phyloP scores from a whole-genome alignment of 352 stramenopile genomes.

The Phytophthora crassamura region DNA sequence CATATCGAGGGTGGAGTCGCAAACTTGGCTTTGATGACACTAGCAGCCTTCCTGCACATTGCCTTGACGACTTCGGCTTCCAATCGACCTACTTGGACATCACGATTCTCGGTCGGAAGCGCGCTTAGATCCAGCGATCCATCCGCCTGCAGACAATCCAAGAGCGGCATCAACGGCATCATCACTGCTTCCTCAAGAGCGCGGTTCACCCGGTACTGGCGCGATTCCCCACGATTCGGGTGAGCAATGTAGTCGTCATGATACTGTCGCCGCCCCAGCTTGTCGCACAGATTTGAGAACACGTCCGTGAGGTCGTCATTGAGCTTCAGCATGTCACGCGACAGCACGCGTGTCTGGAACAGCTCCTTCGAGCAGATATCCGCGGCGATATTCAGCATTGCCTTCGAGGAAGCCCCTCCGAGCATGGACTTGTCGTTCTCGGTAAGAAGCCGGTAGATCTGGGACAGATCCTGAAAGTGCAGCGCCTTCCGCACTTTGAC shows the following conservation, averaged over 20 bases:
- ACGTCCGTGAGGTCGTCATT: constrained; percentile 39
- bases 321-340: constrained; percentile 41
- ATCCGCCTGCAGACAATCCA: constrained; percentile 40
- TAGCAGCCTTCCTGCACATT: constrained; percentile 19
- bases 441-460: constrained; percentile 25
- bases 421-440: constrained; percentile 36
- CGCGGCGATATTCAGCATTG: constrained; percentile 23
- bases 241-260: constrained; percentile 24
- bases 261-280: constrained; percentile 18
- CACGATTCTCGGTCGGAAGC: constrained; percentile 3
- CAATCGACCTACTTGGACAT: not conserved
- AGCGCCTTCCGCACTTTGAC: constrained; percentile 32
- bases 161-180: constrained; percentile 33
- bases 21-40: constrained; percentile 29
- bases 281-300: constrained; percentile 40
- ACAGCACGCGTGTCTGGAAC: constrained; percentile 38
- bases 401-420: constrained; percentile 24
- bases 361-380: constrained; percentile 35
- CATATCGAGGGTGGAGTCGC: not conserved
- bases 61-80: not conserved
- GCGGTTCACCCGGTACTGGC: constrained; percentile 27
- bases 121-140: constrained; percentile 21
- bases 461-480: constrained; percentile 35
- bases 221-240: constrained; percentile 1
- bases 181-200: constrained; percentile 36